Evolutionary conservation across 2,329 filamentous ascomycete species (phyloP), one percentile per base, ranked within the genome.

Genomic region (Cladophialophora psammophila): DNA sequence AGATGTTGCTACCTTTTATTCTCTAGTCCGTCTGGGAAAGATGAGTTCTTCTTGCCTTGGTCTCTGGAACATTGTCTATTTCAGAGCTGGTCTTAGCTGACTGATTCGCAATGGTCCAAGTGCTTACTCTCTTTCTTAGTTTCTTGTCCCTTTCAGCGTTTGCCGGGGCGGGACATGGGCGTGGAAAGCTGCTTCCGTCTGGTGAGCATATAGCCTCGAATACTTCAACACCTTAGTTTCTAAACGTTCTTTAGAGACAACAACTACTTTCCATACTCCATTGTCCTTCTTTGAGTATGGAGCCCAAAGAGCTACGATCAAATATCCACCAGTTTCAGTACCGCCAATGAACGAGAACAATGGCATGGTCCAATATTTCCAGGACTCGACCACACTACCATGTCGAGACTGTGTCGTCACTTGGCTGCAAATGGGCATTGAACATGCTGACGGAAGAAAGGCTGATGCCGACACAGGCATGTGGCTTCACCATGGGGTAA

Each of bases 401-500:
- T 71, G 69, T 53, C 38, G 48, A 8, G 60, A 71, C 50, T 71
- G 72, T 60, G 50, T 70, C 38, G 61, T 79, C 50, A 77, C 75
- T 2, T 64, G 63, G 48, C 71, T 75, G 40, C 54, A 71, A 35
- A 71, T 72, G 18, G 71, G 64, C 13, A 70, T 79, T 9, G 70
- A 76, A 61, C 75, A 76, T 64, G 63, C 68, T 2, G 71, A 78
- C 63, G 77, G 77, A 5, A 69, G 71, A 12, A 55, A 60, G 9
- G 77, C 76, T 36, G 77, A 78, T 66, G 70, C 72, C 55, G 71
- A 77, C 67, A 76, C 69, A 2, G 73, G 74, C 57, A 69, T 76
- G 38, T 77, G 73, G 71, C 71, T 78, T 4, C 76, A 77, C 67
- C 69, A 65, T 68, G 66, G 60, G 59, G 67, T 71, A n/a, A 64